Percentiles rank a stretch among this genome's conserved stretches.
Evolutionary conservation across 352 stramenopile species (phyloP).

Genomic region (Globisporangium spinosum): DNA sequence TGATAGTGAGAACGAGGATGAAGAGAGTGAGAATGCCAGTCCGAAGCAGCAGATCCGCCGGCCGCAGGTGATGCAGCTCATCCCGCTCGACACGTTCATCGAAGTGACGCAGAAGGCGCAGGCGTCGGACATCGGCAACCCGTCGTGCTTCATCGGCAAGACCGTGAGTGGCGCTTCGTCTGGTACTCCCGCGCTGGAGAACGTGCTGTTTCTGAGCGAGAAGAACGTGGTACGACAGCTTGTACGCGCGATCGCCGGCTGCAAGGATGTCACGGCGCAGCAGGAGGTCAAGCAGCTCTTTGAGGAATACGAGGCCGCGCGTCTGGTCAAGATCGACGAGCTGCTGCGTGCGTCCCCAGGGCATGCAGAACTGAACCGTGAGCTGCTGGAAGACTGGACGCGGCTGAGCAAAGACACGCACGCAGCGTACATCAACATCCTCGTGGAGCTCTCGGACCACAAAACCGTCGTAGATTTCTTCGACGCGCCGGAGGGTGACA

Average conservation of each 20-base stretch:
- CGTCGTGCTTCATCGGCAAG: slow-evolving; percentile 28
- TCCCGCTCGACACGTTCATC: slow-evolving; percentile 32
- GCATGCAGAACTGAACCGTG: background rate
- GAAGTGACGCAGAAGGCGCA: slow-evolving; percentile 12
- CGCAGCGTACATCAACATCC: slow-evolving; percentile 9
- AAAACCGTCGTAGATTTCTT: slow-evolving; percentile 10
- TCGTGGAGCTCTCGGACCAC: slow-evolving; percentile 6
- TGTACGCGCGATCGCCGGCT: slow-evolving; percentile 1
- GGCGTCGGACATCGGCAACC: slow-evolving; percentile 17
- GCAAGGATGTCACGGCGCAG: background rate
- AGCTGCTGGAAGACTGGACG: slow-evolving; percentile 12
- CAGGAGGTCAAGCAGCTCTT: slow-evolving; percentile 7
- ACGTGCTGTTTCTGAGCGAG: slow-evolving; percentile 16
- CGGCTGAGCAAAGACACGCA: slow-evolving; percentile 12
- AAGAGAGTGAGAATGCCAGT: background rate
- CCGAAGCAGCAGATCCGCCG: background rate
- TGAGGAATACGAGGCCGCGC: slow-evolving; percentile 13
- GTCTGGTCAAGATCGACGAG: background rate
- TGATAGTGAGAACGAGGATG: slow-evolving; percentile 9
- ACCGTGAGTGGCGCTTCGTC: background rate
- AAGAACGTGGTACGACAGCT: slow-evolving; percentile 18
- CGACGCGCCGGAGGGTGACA: background rate
- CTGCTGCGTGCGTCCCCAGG: background rate
- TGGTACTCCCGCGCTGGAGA: background rate
- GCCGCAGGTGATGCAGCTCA: slow-evolving; percentile 31